phyloP scores from a whole-genome alignment of 2,329 filamentous ascomycete species.

The Hypocrella siamensis region DNA sequence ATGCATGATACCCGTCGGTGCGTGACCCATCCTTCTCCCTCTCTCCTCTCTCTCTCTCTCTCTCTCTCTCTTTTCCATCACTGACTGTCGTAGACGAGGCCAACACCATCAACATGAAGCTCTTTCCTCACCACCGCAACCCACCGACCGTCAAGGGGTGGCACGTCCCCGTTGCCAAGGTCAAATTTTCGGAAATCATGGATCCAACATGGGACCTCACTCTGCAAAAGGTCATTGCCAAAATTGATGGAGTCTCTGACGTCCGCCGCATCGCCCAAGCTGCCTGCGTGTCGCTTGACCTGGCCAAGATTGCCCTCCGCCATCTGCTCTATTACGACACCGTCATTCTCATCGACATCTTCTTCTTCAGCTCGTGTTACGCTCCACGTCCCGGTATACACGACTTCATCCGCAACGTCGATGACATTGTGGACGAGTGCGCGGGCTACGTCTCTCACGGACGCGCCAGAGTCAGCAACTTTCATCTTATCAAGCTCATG shows the following conservation, averaged over 20 bases:
- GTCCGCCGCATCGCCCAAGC: slow-evolving; percentile 73
- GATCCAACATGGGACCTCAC: slow-evolving; percentile 61
- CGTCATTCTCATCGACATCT: slow-evolving; percentile 80
- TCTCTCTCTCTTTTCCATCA: not conserved
- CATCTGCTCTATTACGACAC: slow-evolving; percentile 91
- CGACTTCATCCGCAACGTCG: slow-evolving; percentile 60
- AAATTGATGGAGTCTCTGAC: slow-evolving; percentile 83
- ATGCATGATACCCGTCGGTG: slow-evolving; percentile 94
- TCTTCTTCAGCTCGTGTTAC: slow-evolving; percentile 87
- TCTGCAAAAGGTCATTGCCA: slow-evolving; percentile 61
- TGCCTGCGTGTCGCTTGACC: slow-evolving; percentile 72
- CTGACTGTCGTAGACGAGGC: slow-evolving; percentile 51
- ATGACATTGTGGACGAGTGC: slow-evolving; percentile 72
- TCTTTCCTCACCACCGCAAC: slow-evolving; percentile 68
- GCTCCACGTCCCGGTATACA: slow-evolving; percentile 64
- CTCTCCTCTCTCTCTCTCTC: not conserved
- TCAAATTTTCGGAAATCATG: slow-evolving; percentile 47
- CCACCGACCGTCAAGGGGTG: slow-evolving; percentile 69
- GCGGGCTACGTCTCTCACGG: slow-evolving; percentile 58
- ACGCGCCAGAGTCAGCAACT: slow-evolving; percentile 33
- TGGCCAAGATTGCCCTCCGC: slow-evolving; percentile 73
- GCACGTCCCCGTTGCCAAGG: slow-evolving; percentile 74
- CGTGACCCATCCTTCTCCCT: slow-evolving; percentile 12
- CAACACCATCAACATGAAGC: slow-evolving; percentile 91
- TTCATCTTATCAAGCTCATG: slow-evolving; percentile 68